Base-by-base conservation (phyloP, 495 filamentous ascomycete genomes). In the Daldinia decipiens region DNA sequence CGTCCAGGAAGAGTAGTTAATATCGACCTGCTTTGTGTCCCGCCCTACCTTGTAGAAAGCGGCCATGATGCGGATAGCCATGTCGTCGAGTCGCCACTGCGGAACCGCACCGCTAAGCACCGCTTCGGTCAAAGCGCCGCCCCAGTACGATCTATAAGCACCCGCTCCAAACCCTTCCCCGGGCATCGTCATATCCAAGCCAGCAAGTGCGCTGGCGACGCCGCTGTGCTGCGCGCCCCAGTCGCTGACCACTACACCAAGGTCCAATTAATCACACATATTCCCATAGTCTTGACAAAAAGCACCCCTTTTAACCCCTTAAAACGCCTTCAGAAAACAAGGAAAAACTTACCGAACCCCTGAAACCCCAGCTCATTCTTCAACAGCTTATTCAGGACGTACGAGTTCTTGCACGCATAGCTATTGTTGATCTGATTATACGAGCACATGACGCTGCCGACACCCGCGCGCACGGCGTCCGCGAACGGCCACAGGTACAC, bases 121-220 rank as follows among this genome's bases (percentile, higher is more conserved):
- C 0, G 91, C 88, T 53, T 88, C 89, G 0, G 92, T 95, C 70
- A 98, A 81, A 27, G 89, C 84, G 9, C 85, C 81, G 13, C 94
- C 94, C 89, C 92, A 96, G 11, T 88, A 87, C n/a, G 89, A 78
- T 0, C 90, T 90, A 68, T 92, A 85, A n/a, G 80, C 80, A 87
- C 63, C 66, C 5, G 90, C 47, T 13, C 61, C 70, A 38, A 65
- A 65, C 70, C 31, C 92, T 77, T 97, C 93, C 15, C 94, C 94
- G 0, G 94, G 94, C 94, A 97, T 97, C n/a, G 87, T 90, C 92
- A 97, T 93, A 74, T 97, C 94, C 32, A 98, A 82, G 1, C 94
- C 94, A 19, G 91, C 88, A 19, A 97, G 79, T 5, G 93, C 91
- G 70, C 90, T 92, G 5, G 85, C 87, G 0, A 96, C 88, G n/a